Evolutionary conservation across 2,329 filamentous ascomycete genomes (phyloP), one percentile per base, ranked within the genome.

Genomic region (Penicillium sp.): DNA sequence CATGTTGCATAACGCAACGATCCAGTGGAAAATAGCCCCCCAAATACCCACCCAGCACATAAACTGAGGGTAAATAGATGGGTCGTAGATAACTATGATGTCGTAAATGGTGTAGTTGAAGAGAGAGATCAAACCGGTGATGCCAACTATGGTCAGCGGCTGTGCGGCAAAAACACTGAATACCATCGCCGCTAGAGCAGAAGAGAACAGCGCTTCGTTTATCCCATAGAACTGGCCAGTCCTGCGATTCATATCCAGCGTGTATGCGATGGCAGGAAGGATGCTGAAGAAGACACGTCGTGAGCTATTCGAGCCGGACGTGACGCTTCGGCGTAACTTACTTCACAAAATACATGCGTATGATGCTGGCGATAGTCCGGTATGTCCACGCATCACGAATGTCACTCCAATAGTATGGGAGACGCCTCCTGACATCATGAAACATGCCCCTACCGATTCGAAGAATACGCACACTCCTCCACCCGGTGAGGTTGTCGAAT

Each of bases 41-140:
- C 80, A 84, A 21, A 84, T 83, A 1, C 74, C 77, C 0, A 79
- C 76, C 81, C 81, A 83, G 4, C 75, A 76, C 65, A 83, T 81
- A 60, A 83, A 81, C 44, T 76, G 73, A 0, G 79, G 76, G 61
- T 83, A 83, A 6, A 82, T 68, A 1, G 68, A 59, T 2, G 76
- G 73, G 38, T 81, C 78, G 53, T 82, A 76, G 12, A 70, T 70
- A 24, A 66, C 66, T 42, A 82, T 73, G 48, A 84, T 83, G 52
- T 83, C 79, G 66, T 81, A 84, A 55, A 82, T 82, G 23, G 81
- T 84, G 60, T 81, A 83, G 62, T 83, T 83, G 72, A 84, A 84
- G 0, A 81, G 63, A 2, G 75, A 77, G 34, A 81, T 81, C 24
- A 80, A 65, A 54, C 81, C 81, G 4, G 80, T 83, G 34, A 83